Conservation (phyloP, 768 basidiomycete genomes). For the Inosperma sp. region DNA sequence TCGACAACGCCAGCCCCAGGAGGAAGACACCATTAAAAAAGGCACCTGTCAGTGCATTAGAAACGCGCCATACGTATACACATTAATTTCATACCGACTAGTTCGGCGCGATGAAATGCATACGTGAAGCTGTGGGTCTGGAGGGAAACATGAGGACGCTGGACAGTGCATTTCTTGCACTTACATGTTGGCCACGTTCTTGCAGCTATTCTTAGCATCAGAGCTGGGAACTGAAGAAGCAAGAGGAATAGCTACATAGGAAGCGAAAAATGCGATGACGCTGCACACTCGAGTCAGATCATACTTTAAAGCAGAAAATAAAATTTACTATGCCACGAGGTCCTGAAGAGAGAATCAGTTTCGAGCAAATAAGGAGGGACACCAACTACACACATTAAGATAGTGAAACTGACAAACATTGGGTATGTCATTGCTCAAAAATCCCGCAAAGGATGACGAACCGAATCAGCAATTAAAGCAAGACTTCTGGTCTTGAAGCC, state of each 20-base stretch:
- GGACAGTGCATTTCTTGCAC: slow-evolving; percentile 28
- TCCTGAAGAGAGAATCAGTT: slow-evolving; percentile 27
- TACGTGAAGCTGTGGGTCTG: slow-evolving; percentile 50
- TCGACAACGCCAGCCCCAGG: slow-evolving; percentile 48
- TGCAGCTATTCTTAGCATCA: slow-evolving; percentile 32
- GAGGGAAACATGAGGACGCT: slow-evolving; percentile 6
- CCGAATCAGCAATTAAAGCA: slow-evolving; percentile 54
- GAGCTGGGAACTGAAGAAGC: slow-evolving; percentile 5
- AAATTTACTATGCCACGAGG: slow-evolving; percentile 42
- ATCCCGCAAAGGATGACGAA: slow-evolving; percentile 26
- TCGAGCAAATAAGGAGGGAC: neutral
- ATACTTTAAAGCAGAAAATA: neutral
- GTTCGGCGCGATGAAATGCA: slow-evolving; percentile 52
- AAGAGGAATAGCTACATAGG: slow-evolving; percentile 33
- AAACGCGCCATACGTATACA: slow-evolving; percentile 5
- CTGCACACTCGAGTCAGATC: slow-evolving; percentile 19
- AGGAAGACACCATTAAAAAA: slow-evolving; percentile 55
- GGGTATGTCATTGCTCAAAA: slow-evolving; percentile 3
- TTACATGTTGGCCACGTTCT: slow-evolving; percentile 40
- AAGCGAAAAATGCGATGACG: slow-evolving; percentile 43
- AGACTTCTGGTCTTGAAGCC: slow-evolving; percentile 53
- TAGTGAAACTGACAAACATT: slow-evolving; percentile 44
- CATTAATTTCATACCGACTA: slow-evolving; percentile 39
- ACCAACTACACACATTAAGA: slow-evolving; percentile 39
- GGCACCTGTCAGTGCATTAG: slow-evolving; percentile 32